A percentile compares a stretch with the other conserved stretches of the same genome.
Conservation (phyloP, 106 monocot genomes). For the Cymbidium sinense region DNA sequence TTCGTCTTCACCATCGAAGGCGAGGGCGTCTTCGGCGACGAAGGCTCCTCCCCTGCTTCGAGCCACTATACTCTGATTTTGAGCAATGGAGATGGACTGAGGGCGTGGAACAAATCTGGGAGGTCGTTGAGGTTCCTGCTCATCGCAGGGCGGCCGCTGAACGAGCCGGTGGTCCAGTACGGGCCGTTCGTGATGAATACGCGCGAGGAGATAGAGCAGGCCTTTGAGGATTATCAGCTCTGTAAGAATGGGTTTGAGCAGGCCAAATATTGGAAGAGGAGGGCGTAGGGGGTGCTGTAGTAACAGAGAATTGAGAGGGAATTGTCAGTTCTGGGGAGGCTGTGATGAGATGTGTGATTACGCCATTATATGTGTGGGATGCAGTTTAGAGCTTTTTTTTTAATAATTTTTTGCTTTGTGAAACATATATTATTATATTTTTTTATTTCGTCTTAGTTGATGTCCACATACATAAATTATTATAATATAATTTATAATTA, state of each 20-base stretch:
- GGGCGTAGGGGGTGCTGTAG: too few relatives aligned
- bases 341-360: too few relatives aligned
- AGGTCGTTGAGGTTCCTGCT: slow-evolving; percentile 56
- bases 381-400: too few relatives aligned
- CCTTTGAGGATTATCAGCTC: slow-evolving; percentile 55
- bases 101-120: slow-evolving; percentile 46
- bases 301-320: too few relatives aligned
- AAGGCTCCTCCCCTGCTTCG: slow-evolving; percentile 13
- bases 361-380: too few relatives aligned
- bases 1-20: background rate
- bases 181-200: slow-evolving; percentile 96
- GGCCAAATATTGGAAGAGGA: slow-evolving; percentile 53
- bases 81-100: slow-evolving; percentile 3
- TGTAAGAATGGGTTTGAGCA: slow-evolving; percentile 85
- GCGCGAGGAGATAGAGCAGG: slow-evolving; percentile 62
- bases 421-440: too few relatives aligned
- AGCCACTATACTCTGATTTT: background rate
- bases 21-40: slow-evolving; percentile 33
- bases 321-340: too few relatives aligned
- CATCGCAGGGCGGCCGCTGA: slow-evolving; percentile 64
- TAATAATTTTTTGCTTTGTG: too few relatives aligned
- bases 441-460: too few relatives aligned
- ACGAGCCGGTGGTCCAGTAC: slow-evolving; percentile 67
- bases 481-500: too few relatives aligned
- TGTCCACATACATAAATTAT: too few relatives aligned